Evolutionary conservation across 2,329 filamentous ascomycete species (phyloP), one percentile per base, ranked within the genome.

Genomic region (Paracorniculantispora psalliotae): DNA sequence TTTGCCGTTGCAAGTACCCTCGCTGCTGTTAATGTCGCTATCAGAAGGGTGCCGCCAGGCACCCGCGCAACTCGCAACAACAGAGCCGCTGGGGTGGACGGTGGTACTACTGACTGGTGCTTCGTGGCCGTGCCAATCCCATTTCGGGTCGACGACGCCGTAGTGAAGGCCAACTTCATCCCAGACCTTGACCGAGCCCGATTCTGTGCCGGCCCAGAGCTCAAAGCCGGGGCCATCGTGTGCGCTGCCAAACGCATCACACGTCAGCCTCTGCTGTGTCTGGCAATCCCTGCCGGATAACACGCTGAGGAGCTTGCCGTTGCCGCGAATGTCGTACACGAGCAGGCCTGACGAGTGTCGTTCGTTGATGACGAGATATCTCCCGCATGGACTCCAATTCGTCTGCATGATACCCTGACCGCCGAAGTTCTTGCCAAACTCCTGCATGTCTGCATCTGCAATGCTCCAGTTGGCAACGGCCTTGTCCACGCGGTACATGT

Each of bases 321-420:
- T 79, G 8, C 81, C 83, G 19, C 85, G 79, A 35, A 88, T 77
- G 66, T 88, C 85, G 69, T 87, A 88, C 3, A 88, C 79, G 26
- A 87, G 71, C 39, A 87, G 66, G 2, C 82, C 81, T 6, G 66
- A 68, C 0, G 83, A 77, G 63, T 79, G 78, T 5, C 85, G 78
- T 73, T 88, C 85, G 64, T 82, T 83, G 49, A 87, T 73, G n/a
- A 84, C 71, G 21, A 88, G 73, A 66, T 88, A 88, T 41, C 82
- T 75, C 7, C 84, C 85, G 62, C 84, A 87, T 0, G 80, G 79
- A 62, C 83, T 87, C 85, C 85, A 88, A 4, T 77, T 63, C 0
- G 80, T 78, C 70, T 88, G 84, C 13, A 79, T 72, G 23, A 88
- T 83, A 57, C 88, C 89, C 61, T 82, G 79, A 33, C 89, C 86